Evolutionary conservation across 169 alveolate genomes (phyloP).

Genomic region (Pseudocohnilembus persalinus): DNA sequence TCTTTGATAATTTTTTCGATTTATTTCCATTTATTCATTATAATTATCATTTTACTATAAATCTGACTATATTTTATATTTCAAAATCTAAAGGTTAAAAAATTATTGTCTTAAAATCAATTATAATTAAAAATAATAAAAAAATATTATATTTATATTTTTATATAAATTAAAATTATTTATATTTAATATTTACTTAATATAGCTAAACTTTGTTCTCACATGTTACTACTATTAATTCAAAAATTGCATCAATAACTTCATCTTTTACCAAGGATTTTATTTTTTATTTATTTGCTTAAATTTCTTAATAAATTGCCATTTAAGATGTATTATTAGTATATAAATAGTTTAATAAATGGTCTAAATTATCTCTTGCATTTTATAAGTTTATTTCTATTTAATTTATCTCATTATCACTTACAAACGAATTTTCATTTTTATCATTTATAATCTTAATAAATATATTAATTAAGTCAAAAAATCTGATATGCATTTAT

Average conservation of each 20-base stretch:
- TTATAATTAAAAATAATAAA: no score
- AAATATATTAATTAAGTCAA: no score
- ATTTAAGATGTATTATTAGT: neutral
- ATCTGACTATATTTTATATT: no score
- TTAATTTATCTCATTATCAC: no score
- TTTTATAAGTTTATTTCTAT: no score
- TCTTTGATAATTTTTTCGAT: no score
- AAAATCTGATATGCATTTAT: no score
- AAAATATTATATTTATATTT: no score
- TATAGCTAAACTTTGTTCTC: neutral
- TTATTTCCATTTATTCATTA: neutral
- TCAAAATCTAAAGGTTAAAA: neutral
- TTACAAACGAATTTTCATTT: neutral
- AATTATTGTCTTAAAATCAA: no score
- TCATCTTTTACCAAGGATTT: neutral
- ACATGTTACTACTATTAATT: neutral
- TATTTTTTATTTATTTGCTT: neutral
- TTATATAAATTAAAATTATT: no score
- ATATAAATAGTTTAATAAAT: no score
- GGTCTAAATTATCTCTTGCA: neutral
- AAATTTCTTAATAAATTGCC: no score
- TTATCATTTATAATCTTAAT: neutral
- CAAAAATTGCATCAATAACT: neutral
- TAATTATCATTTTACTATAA: neutral
- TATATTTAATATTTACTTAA: neutral